A percentile compares a stretch with the other conserved stretches of the same genome.
These are phyloP conservation scores for Flaveria floridana DNA, from an alignment of 140 eudicot genomes.

Conservation along the genomic window DNA sequence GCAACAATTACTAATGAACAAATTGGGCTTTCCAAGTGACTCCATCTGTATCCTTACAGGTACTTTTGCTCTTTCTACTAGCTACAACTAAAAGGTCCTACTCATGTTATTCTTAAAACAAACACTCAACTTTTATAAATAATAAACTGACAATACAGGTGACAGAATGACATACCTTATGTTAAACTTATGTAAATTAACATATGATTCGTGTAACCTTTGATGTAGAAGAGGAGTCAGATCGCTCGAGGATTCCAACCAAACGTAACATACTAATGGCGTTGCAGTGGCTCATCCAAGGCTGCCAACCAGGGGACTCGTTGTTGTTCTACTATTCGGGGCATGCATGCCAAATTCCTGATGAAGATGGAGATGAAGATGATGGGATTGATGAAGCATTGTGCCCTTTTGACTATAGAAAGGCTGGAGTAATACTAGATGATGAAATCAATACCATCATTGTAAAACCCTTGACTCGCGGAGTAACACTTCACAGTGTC, in stretches of 20 bases:
- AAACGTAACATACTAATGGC: constrained; percentile 57
- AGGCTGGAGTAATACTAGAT: constrained; percentile 52
- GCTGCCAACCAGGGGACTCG: constrained; percentile 72
- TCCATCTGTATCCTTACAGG: constrained; percentile 71
- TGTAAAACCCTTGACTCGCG: constrained; percentile 47
- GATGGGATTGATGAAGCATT: constrained; percentile 78
- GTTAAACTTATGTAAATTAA: no score
- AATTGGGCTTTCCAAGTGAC: constrained; percentile 45
- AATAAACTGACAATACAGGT: no score
- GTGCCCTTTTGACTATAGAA: constrained; percentile 66
- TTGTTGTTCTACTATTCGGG: constrained; percentile 78
- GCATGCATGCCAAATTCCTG: constrained; percentile 51
- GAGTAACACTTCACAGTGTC: constrained; percentile 51
- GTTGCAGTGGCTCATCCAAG: constrained; percentile 64
- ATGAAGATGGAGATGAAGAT: constrained; percentile 61
- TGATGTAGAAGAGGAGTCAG: constrained; percentile 57
- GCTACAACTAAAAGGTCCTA: no score
- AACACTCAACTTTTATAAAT: no score
- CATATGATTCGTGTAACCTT: neutral
- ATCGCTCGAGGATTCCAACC: constrained; percentile 54
- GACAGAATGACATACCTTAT: no score
- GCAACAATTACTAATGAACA: constrained; percentile 45
- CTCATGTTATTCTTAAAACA: no score
- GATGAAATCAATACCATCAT: constrained; percentile 56
- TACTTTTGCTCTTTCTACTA: constrained; percentile 4